Conservation (phyloP, 2,329 filamentous ascomycete species). For the Venturia asperata region DNA sequence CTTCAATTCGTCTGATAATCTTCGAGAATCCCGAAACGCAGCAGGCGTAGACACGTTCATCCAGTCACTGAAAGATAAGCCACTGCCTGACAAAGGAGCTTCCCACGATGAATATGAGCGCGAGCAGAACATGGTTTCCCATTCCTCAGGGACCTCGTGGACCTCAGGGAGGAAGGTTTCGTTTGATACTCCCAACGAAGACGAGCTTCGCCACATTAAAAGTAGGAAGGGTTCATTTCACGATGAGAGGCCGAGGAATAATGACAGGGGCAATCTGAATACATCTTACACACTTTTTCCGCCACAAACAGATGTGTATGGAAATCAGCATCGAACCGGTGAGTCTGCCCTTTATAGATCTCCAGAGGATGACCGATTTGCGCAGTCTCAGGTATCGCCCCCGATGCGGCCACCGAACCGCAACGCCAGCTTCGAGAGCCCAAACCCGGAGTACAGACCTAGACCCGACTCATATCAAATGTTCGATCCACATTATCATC, state of each 20-base stretch:
- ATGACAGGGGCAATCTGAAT: neutral
- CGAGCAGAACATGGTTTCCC: neutral
- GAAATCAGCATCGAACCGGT: neutral
- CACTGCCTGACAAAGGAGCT: neutral
- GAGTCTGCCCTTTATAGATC: neutral
- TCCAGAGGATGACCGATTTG: neutral
- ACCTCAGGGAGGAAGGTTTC: neutral
- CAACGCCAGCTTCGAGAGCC: neutral
- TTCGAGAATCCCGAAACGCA: neutral
- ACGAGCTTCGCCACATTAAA: neutral
- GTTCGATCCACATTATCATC: constrained; percentile 1
- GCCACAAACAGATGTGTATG: neutral
- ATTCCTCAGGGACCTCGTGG: neutral
- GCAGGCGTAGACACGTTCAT: neutral
- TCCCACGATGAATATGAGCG: neutral
- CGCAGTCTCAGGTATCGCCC: neutral
- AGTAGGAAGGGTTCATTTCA: neutral
- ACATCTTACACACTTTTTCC: neutral
- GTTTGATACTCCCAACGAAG: neutral
- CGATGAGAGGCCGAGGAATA: neutral
- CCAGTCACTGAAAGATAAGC: neutral
- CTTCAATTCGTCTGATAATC: neutral
- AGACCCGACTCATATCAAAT: constrained; percentile 2
- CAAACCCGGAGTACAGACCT: neutral
- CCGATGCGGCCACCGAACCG: neutral